These are phyloP conservation scores for Butyriboletus loyo DNA, from an alignment of 768 basidiomycete genomes.

Conservation along the genomic window DNA sequence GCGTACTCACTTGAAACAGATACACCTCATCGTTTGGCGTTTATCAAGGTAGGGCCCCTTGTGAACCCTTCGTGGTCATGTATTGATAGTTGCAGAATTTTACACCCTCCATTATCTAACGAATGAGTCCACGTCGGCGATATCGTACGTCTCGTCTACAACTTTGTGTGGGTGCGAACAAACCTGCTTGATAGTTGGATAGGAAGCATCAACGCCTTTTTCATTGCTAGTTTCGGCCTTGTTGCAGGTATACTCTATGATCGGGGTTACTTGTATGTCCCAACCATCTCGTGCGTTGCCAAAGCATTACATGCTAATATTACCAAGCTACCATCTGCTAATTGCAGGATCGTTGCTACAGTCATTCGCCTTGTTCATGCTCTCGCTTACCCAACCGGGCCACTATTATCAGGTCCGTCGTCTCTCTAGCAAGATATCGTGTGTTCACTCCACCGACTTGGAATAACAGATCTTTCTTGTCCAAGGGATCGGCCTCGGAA, in stretches of 20 bases:
- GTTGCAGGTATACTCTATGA: slow-evolving; percentile 48
- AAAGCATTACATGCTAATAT: not conserved
- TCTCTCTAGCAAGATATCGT: not conserved
- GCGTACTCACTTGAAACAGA: slow-evolving; percentile 15
- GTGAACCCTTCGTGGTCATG: not conserved
- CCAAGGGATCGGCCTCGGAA: too few species aligned
- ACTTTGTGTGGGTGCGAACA: not conserved
- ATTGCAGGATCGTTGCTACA: slow-evolving; percentile 46
- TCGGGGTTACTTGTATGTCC: slow-evolving; percentile 46
- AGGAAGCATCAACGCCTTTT: too few species aligned
- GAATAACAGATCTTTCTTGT: slow-evolving; percentile 42
- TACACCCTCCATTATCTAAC: too few species aligned
- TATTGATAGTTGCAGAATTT: too few species aligned
- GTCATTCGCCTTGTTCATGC: too few species aligned
- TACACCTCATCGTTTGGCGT: slow-evolving; percentile 39
- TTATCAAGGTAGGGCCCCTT: slow-evolving; percentile 33
- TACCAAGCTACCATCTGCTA: slow-evolving; percentile 42
- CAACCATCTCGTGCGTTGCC: not conserved
- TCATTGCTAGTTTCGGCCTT: slow-evolving; percentile 36
- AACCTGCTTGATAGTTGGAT: too few species aligned
- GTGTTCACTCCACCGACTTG: too few species aligned
- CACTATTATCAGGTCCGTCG: slow-evolving; percentile 42
- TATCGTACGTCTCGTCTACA: slow-evolving; percentile 32
- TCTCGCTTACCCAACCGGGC: slow-evolving; percentile 41
- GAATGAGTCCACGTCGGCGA: too few species aligned